These are phyloP conservation scores for Miscanthus lutarioriparius DNA, from an alignment of 176 grass and related monocot species.

Conservation along the genomic window DNA sequence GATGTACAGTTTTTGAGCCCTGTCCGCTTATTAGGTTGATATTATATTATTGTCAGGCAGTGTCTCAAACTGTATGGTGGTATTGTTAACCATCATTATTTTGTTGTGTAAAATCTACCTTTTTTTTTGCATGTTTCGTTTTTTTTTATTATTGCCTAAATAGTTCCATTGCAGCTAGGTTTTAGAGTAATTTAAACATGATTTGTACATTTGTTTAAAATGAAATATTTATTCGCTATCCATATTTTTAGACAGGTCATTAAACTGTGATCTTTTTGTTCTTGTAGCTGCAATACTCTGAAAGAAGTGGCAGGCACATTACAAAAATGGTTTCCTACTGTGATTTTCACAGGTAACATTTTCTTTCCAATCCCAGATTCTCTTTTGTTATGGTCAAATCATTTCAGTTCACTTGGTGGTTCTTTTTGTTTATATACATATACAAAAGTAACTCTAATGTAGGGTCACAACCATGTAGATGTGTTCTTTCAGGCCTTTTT, in stretches of 20 bases:
- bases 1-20: background rate
- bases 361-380: conserved; percentile 9
- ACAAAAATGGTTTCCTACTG: conserved; percentile 87
- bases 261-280: conserved; percentile 21
- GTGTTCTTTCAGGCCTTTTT: background rate
- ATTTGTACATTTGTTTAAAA: background rate
- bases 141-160: background rate
- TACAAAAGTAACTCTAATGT: conserved; percentile 20
- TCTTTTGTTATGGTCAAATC: conserved; percentile 10
- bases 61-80: background rate
- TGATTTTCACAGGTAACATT: conserved; percentile 73
- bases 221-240: background rate
- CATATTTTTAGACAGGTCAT: conserved; percentile 6
- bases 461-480: background rate
- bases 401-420: background rate
- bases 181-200: background rate
- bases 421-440: conserved; percentile 5
- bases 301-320: conserved; percentile 62
- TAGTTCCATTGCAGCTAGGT: background rate
- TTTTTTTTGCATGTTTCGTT: background rate
- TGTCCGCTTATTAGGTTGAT: background rate
- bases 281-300: conserved; percentile 74
- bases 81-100: background rate
- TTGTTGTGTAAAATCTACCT: conserved; percentile 13
- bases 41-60: background rate